phyloP scores from a whole-genome alignment of 2,329 filamentous ascomycete species.

The Claviceps arundinis region DNA sequence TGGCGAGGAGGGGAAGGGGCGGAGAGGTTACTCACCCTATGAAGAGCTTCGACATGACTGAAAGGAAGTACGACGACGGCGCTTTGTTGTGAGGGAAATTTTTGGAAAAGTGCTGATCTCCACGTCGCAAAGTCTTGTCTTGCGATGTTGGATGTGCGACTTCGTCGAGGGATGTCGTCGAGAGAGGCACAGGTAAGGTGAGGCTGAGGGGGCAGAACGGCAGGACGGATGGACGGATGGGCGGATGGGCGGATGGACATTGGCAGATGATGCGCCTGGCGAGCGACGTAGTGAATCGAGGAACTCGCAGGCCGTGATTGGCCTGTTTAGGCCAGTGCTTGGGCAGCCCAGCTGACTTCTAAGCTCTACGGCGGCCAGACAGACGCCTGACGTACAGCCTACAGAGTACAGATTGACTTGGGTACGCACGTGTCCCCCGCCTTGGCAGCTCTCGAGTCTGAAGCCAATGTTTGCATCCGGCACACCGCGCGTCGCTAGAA shows the following conservation, averaged over 20 bases:
- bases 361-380: too few species aligned
- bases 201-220: constrained; percentile 1
- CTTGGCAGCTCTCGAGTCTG: too few species aligned
- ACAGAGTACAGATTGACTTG: too few species aligned
- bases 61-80: constrained; percentile 6
- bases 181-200: neutral
- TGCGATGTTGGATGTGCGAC: neutral
- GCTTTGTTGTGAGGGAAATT: neutral
- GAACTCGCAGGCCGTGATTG: neutral
- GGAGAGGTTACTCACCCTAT: constrained; percentile 57
- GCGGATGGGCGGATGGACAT: constrained; percentile 4
- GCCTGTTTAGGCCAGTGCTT: neutral
- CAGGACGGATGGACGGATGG: neutral
- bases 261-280: constrained; percentile 1
- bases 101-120: neutral
- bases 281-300: neutral
- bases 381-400: too few species aligned
- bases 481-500: too few species aligned
- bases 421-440: too few species aligned
- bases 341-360: neutral
- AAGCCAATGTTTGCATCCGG: too few species aligned
- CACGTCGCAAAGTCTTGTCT: neutral
- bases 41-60: constrained; percentile 80
- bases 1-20: neutral
- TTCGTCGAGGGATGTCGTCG: neutral